Evolutionary conservation across 225 moss, liverwort and hornwort genomes (phyloP).

Genomic region (Asterella californica): DNA sequence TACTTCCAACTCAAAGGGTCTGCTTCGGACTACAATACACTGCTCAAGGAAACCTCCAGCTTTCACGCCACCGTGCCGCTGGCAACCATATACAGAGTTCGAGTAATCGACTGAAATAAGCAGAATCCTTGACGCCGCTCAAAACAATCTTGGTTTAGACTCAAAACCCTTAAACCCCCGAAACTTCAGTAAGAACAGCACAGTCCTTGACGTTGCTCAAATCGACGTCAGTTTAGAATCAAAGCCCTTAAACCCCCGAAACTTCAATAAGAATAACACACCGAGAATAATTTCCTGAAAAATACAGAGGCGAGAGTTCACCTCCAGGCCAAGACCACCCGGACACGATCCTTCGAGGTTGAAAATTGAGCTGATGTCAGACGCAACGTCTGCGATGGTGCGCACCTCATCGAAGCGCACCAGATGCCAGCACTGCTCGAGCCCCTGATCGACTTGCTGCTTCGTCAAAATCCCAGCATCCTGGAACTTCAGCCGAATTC

Average conservation of each 20-base stretch:
- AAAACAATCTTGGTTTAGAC: no score
- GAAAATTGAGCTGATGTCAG: conserved; percentile 28
- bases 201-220: not conserved
- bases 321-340: conserved; percentile 34
- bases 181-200: not conserved
- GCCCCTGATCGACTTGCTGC: conserved; percentile 39
- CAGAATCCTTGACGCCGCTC: not conserved
- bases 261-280: not conserved
- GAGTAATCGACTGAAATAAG: not conserved
- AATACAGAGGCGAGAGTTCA: not conserved
- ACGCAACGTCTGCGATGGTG: conserved; percentile 31
- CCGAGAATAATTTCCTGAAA: not conserved
- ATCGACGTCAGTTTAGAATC: no score
- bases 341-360: conserved; percentile 33
- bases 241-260: not conserved
- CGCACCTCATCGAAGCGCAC: conserved; percentile 30
- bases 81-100: not conserved
- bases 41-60: not conserved
- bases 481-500: conserved; percentile 45
- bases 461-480: conserved; percentile 33
- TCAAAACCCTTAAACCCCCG: not conserved
- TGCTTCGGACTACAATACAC: not conserved
- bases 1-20: not conserved
- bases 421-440: conserved; percentile 44
- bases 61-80: not conserved